A percentile compares a stretch with the other conserved stretches of the same genome.
Evolutionary conservation across 1,284 basidiomycete species (phyloP).

Genomic region (Boletus chippewaensis): DNA sequence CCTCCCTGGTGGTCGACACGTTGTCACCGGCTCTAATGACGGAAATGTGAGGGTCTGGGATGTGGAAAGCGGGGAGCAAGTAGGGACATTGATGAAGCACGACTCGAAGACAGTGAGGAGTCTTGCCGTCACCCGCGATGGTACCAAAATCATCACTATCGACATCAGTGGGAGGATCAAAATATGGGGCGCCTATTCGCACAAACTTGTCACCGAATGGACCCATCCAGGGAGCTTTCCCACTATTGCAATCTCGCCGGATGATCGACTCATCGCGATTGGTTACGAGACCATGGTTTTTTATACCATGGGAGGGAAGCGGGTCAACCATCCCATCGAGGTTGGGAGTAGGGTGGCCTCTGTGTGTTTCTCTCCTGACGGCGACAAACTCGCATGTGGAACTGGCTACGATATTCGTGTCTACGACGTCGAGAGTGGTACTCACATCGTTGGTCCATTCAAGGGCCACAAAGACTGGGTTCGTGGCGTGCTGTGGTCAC

Average conservation of each 20-base stretch:
- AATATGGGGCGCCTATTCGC: background rate
- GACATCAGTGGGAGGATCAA: background rate
- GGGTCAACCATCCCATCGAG: background rate
- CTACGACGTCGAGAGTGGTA: background rate
- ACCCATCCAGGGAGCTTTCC: background rate
- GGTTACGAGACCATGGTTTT: background rate
- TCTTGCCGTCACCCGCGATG: background rate
- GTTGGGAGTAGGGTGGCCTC: background rate
- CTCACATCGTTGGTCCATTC: background rate
- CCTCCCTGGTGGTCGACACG: background rate
- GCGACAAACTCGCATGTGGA: conserved; percentile 5
- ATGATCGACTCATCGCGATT: background rate
- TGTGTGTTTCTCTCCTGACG: conserved; percentile 10
- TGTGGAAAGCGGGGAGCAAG: background rate
- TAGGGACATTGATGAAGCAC: background rate
- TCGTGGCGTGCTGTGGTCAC: conserved; percentile 9
- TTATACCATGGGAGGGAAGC: background rate
- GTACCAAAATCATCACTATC: background rate
- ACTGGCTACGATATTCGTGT: background rate
- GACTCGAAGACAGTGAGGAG: background rate
- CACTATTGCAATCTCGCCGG: background rate
- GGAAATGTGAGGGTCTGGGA: background rate
- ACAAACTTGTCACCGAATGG: background rate
- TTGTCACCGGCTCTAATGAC: background rate
- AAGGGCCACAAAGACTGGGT: background rate